Base-by-base conservation (phyloP, 1,284 basidiomycete species). In the Fomitopsis palustris region DNA sequence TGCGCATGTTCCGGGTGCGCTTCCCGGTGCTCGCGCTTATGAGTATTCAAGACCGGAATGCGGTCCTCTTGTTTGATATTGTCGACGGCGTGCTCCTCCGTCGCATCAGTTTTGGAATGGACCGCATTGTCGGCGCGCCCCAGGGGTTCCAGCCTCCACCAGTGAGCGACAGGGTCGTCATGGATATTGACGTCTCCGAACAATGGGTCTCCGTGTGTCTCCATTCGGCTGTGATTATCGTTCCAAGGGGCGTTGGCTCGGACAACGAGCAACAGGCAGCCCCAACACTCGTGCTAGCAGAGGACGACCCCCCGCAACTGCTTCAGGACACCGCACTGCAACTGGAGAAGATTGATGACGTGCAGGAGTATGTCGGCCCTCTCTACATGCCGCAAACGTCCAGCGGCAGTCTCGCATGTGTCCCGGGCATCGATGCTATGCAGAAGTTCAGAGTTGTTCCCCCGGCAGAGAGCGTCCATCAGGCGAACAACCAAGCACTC, bases 161-260 rank as follows among this genome's bases (percentile, higher is more conserved):
- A 10, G 33, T 49, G 4, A 51, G 21, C 42, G 59, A 61, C 12
- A 52, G 61, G 21, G 58, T 66, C 4, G 55, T 63, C 23, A 62
- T 67, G 54, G 65, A 68, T 42, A 43, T 70, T 16, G 62, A 66
- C 52, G 31, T 70, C 3, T 64, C 67, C 19, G 56, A 53, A 27
- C 53, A 56, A 16, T 59, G 66, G 35, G 33, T 70, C 1, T 62
- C 56, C 12, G 58, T 62, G 17, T 65, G 66, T 41, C 55, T 67
- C 55, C 62, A 66, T 55, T 39, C 56, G 1, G 60, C 53, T 10
- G 49, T 68, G 16, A 55, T 67, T 16, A 17, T 67, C 17, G 53
- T 59, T 7, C 51, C 64, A 17, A 37, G 68, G 6, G 25, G 31
- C 1, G 29, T 5, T 19, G 41, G 17, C 3, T 12, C 21, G 3